Percentiles rank a stretch among this genome's conserved stretches.
These are phyloP conservation scores for Toxicodendron radicans DNA, from an alignment of 345 rosid genomes.

Conservation along the genomic window DNA sequence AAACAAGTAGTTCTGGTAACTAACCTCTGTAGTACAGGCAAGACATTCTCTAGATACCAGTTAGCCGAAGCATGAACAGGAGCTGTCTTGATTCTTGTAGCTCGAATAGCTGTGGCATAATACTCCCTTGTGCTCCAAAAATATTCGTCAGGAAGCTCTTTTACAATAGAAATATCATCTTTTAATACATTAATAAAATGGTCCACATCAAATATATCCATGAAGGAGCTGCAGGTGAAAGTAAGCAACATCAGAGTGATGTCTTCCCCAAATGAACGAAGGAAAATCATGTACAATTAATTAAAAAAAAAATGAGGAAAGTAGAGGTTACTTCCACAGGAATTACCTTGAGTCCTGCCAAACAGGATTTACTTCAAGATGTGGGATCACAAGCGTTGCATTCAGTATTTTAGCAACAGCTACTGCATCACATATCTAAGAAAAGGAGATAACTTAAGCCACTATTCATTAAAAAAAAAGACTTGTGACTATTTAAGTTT, in stretches of 20 bases:
- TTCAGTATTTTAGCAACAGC: constrained; percentile 93
- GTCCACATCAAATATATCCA: constrained; percentile 85
- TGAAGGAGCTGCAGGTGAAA: constrained; percentile 65
- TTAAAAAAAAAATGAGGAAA: not conserved
- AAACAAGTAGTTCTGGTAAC: not conserved
- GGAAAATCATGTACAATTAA: constrained; percentile 2
- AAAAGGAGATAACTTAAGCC: constrained; percentile 9
- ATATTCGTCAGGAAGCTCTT: constrained; percentile 65
- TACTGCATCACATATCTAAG: constrained; percentile 91
- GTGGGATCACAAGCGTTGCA: constrained; percentile 87
- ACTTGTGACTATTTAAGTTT: not conserved
- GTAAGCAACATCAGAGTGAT: constrained; percentile 15
- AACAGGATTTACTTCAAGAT: constrained; percentile 89
- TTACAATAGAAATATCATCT: constrained; percentile 69
- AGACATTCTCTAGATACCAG: constrained; percentile 91
- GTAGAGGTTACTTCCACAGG: constrained; percentile 1
- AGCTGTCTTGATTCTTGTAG: constrained; percentile 83
- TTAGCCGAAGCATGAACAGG: constrained; percentile 90
- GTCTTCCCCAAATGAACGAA: constrained; percentile 4
- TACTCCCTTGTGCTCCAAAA: constrained; percentile 97
- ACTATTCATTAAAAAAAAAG: not conserved
- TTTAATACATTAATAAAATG: constrained; percentile 68
- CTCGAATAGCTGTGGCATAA: constrained; percentile 72
- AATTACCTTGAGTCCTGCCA: constrained; percentile 95
- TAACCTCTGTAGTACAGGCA: constrained; percentile 80